Conservation (phyloP, 306 rosid genomes). For the Quercus variabilis region DNA sequence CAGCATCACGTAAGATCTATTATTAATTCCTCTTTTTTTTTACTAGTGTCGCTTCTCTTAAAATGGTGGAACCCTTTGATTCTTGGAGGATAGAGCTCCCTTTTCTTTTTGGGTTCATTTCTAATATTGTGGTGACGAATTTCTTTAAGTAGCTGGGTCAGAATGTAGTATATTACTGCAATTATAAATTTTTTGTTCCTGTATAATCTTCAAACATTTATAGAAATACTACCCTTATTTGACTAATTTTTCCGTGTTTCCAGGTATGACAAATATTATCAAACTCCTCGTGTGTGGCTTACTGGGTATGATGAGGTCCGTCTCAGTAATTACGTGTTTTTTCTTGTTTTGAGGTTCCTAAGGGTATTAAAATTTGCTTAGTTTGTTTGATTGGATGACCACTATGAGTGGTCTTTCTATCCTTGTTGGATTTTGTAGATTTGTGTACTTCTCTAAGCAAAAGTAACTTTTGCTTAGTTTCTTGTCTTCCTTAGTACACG, state of each 20-base stretch:
- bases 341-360: neutral
- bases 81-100: neutral
- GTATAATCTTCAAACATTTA: neutral
- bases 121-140: neutral
- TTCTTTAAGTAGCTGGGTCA: neutral
- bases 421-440: too few relatives aligned
- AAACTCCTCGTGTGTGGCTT: constrained; percentile 98
- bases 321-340: constrained; percentile 1
- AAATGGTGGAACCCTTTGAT: neutral
- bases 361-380: neutral
- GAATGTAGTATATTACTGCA: neutral
- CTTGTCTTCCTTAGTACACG: too few relatives aligned
- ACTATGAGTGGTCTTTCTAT: too few relatives aligned
- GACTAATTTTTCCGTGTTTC: constrained; percentile 11
- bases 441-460: too few relatives aligned
- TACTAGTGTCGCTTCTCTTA: neutral
- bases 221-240: neutral
- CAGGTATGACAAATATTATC: constrained; percentile 97
- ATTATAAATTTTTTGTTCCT: neutral
- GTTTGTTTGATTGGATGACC: too few relatives aligned
- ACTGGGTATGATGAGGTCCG: constrained; percentile 97
- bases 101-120: neutral
- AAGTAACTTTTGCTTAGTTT: too few relatives aligned
- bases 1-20: constrained; percentile 78
- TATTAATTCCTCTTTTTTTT: neutral